Evolutionary conservation across 345 rosid genomes (phyloP), one percentile per base, ranked within the genome.

Genomic region (Rhizophora mangle): DNA sequence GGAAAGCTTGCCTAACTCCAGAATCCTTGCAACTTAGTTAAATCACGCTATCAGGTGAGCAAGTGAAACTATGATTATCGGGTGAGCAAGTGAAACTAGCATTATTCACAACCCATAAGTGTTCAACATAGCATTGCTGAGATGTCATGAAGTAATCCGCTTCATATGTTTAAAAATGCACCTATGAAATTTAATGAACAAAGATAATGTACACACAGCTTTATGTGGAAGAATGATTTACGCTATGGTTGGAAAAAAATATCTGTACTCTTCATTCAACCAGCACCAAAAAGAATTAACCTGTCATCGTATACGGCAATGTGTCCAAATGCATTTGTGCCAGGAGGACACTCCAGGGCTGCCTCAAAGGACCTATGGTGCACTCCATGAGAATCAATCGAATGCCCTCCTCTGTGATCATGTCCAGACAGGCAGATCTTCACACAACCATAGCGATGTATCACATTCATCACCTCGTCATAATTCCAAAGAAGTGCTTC

Each of bases 361-460:
- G 98, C 98, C 84, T 95, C 98, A 34, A 95, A 64, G 30, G 83
- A 88, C 70, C 90, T 79, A 64, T 95, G 98, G 76, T 95, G 98
- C 71, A 95, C 75, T 54, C 96, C 97, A 43, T 75, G 88, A 46
- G 88, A 77, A 84, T 95, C 99, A 39, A 90, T 63, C 16, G 91
- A 83, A 76, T 89, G 74, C 36, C 96, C 91, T 30, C 98, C 98
- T 77, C 77, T 70, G 72, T 95, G 98, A 64, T 88, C 91, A 43
- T 95, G 99, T 26, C 99, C 97, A 2, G 96, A 80, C 30, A 92
- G 82, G 87, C 98, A 95, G 27, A 82, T 87, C 80, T 88, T 90
- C 70, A 92, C 99, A 47, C 87, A 87, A 22, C 78, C 60, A 67
- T 90, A 87, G 58, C 63, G 79, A 71, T 92, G 91, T 60, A 95